Base-by-base conservation (phyloP, 2,329 filamentous ascomycete genomes). In the Bipolaris cookei region DNA sequence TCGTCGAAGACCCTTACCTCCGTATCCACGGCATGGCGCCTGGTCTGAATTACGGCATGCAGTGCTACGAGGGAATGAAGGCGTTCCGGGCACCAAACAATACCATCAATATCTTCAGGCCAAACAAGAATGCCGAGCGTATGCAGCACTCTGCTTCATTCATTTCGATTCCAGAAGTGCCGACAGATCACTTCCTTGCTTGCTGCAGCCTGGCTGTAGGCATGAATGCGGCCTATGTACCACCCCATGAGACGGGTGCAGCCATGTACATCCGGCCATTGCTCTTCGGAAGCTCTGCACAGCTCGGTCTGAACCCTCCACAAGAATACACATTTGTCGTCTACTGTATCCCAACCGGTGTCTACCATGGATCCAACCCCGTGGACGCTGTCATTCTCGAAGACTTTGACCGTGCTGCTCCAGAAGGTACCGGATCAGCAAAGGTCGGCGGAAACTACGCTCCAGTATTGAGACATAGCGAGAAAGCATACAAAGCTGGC, bases 61-160 rank as follows among this genome's bases (percentile, higher is more conserved):
- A 98, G 81, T 94, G 92, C 70, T 99, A 96, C 82, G 95, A 99
- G 77, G 95, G 95, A n/a, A 87, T 98, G 76, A 98, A 98, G 79
- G 93, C 94, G 53, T 97, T 97, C 84, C 92, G 94, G 62, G 82
- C 84, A 2, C 90, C 92, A 16, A 81, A 84, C 56, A 86, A 90
- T 76, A 78, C 80, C 58, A 93, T 98, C 79, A 86, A 88, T 74
- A 86, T 98, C 76, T 98, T 98, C 86, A 90, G 94, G 4, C 91
- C 94, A 0, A 84, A 88, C 71, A 87, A 89, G 73, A 98, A 98
- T 76, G 95, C 93, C 35, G 78, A 80, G 39, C 91, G 94, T 58
- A 86, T 98, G 83, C 90, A 92, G 74, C 88, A 92, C 81, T 95
- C 90, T 13, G 91, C 92, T 42, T 86, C 86, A 49, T 93, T 90